These are phyloP conservation scores for Anaeromyces robustus DNA, from an alignment of 192 early-diverging fungal species.

Conservation along the genomic window DNA sequence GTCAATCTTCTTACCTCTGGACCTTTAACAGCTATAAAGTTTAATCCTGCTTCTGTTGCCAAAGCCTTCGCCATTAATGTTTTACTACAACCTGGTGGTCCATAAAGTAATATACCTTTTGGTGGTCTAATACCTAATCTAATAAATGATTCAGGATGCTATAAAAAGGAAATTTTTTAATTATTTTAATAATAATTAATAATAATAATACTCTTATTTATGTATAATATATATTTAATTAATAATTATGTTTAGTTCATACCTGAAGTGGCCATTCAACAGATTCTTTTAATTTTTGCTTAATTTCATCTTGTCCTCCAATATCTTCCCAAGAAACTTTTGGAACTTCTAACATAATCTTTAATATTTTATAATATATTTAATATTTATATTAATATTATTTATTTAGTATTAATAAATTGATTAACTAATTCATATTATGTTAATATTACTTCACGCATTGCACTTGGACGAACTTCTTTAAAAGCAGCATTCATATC, in stretches of 20 bases:
- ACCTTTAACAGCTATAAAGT: constrained; percentile 96
- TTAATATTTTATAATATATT: too few relatives aligned
- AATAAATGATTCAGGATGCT: constrained; percentile 80
- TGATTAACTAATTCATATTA: background rate
- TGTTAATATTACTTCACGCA: constrained; percentile 47
- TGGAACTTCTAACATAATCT: constrained; percentile 82
- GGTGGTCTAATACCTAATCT: constrained; percentile 85
- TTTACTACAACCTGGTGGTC: constrained; percentile 96
- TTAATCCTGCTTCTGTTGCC: constrained; percentile 87
- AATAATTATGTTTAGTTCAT: too few relatives aligned
- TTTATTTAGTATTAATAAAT: background rate
- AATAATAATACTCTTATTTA: too few relatives aligned
- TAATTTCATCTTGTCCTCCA: constrained; percentile 84
- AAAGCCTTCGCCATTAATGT: constrained; percentile 95
- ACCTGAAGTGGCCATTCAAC: constrained; percentile 95
- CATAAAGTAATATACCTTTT: constrained; percentile 93
- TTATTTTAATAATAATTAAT: too few relatives aligned
- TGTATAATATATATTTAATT: too few relatives aligned
- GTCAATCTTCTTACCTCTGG: constrained; percentile 82
- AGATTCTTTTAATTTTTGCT: constrained; percentile 79
- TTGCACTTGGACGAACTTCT: constrained; percentile 52
- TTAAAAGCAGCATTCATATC: constrained; percentile 4
- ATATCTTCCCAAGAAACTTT: constrained; percentile 85
- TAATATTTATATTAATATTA: too few relatives aligned
- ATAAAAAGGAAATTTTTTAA: background rate